Percentiles rank a stretch among this genome's conserved stretches.
These are phyloP conservation scores for Fusarium pseudocircinatum DNA, from an alignment of 2,329 filamentous ascomycete species.

Conservation along the genomic window DNA sequence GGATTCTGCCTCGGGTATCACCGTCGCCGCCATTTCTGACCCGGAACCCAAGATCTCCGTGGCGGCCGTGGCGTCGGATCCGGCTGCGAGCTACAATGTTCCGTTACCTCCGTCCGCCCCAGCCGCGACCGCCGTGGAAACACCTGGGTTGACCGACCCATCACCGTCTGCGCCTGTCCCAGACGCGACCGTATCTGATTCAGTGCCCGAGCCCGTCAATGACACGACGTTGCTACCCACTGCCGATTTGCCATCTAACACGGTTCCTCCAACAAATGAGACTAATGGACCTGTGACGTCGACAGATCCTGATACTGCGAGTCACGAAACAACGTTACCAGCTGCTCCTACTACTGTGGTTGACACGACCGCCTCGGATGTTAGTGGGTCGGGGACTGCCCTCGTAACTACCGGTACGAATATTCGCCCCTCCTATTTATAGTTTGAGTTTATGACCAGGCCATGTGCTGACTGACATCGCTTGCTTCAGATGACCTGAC, in stretches of 20 bases:
- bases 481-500: constrained; percentile 26
- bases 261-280: constrained; percentile 3
- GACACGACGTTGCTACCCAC: constrained; percentile 29
- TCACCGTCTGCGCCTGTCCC: constrained; percentile 24
- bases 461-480: constrained; percentile 26
- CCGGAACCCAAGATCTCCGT: constrained; percentile 36
- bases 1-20: constrained; percentile 50
- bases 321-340: constrained; percentile 29
- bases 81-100: constrained; percentile 36
- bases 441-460: constrained; percentile 17
- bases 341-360: constrained; percentile 24
- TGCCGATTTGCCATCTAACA: constrained; percentile 20
- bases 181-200: constrained; percentile 26
- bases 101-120: constrained; percentile 29
- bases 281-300: constrained; percentile 22
- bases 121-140: constrained; percentile 29
- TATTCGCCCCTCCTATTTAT: constrained; percentile 21
- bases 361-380: constrained; percentile 23
- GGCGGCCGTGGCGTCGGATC: constrained; percentile 38
- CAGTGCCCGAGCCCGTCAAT: constrained; percentile 22
- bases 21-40: constrained; percentile 47
- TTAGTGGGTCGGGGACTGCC: constrained; percentile 30
- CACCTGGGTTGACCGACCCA: constrained; percentile 34
- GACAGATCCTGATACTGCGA: constrained; percentile 19
- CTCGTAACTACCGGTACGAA: constrained; percentile 37